phyloP scores from a whole-genome alignment of 345 rosid species.

The Punica granatum region DNA sequence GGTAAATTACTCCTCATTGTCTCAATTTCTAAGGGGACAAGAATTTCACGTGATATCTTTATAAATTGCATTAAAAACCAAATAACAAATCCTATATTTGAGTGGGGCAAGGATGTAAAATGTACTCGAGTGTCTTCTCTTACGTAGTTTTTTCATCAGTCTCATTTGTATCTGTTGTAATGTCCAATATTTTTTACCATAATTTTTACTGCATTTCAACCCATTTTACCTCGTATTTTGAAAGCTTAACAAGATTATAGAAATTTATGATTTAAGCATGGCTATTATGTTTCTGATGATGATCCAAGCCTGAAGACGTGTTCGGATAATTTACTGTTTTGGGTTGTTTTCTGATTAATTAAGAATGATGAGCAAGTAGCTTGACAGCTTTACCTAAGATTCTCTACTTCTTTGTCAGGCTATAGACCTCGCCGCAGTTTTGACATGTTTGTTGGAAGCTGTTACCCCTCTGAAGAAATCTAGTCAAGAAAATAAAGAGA shows the following conservation, averaged over 20 bases:
- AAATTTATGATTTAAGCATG: not conserved
- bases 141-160: not conserved
- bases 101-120: not conserved
- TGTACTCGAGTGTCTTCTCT: not conserved
- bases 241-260: not conserved
- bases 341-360: not conserved
- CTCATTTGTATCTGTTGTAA: not conserved
- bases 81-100: not conserved
- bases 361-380: not conserved
- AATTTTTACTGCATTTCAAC: not conserved
- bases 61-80: not conserved
- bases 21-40: not conserved
- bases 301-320: not conserved
- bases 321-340: not conserved
- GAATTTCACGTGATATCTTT: not conserved
- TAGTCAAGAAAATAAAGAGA: conserved; percentile 36
- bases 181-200: no score
- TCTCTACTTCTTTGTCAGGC: conserved; percentile 43
- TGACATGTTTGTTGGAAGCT: conserved; percentile 68
- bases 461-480: conserved; percentile 65
- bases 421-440: conserved; percentile 62
- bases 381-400: conserved; percentile 12
- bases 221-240: not conserved
- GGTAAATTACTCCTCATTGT: not conserved
- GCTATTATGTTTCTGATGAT: not conserved